Evolutionary conservation across 2,329 filamentous ascomycete genomes (phyloP).

Genomic region (Akanthomyces muscarius): DNA sequence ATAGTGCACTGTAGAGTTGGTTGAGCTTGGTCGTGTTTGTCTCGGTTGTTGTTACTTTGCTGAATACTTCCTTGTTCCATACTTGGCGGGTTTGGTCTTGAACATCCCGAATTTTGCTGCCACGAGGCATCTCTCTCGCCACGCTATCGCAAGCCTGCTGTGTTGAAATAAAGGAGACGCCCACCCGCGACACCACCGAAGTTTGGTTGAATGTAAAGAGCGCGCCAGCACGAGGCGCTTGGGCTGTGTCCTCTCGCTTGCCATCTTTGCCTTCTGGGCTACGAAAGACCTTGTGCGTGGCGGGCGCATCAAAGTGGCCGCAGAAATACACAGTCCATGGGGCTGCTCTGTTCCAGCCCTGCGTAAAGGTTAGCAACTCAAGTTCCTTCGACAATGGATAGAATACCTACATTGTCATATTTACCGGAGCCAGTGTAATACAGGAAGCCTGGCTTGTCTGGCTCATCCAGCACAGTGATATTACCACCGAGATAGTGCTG

Average conservation of each 20-base stretch:
- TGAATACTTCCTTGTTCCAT: slow-evolving; percentile 61
- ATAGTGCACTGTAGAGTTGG: slow-evolving; percentile 64
- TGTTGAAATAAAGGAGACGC: slow-evolving; percentile 64
- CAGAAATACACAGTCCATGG: slow-evolving; percentile 63
- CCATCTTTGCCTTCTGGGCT: slow-evolving; percentile 26
- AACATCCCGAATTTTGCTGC: slow-evolving; percentile 40
- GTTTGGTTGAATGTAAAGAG: slow-evolving; percentile 51
- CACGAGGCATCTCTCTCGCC: slow-evolving; percentile 50
- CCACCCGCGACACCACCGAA: slow-evolving; percentile 54
- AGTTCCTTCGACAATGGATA: neutral
- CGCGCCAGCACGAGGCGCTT: slow-evolving; percentile 40
- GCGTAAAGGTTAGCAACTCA: slow-evolving; percentile 9
- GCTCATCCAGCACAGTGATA: slow-evolving; percentile 47
- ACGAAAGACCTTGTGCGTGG: slow-evolving; percentile 43
- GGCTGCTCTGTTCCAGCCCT: slow-evolving; percentile 61
- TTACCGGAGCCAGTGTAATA: slow-evolving; percentile 58
- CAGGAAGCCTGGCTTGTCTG: slow-evolving; percentile 20
- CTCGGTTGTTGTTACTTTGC: slow-evolving; percentile 59
- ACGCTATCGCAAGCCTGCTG: slow-evolving; percentile 57
- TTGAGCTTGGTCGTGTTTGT: slow-evolving; percentile 51
- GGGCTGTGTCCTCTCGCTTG: slow-evolving; percentile 23
- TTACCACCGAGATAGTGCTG: slow-evolving; percentile 60
- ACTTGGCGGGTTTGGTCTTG: slow-evolving; percentile 43
- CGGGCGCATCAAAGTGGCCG: slow-evolving; percentile 51
- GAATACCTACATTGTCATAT: slow-evolving; percentile 53